Evolutionary conservation across 345 rosid species (phyloP), one percentile per base, ranked within the genome.

Genomic region (Gossypium longicalyx): DNA sequence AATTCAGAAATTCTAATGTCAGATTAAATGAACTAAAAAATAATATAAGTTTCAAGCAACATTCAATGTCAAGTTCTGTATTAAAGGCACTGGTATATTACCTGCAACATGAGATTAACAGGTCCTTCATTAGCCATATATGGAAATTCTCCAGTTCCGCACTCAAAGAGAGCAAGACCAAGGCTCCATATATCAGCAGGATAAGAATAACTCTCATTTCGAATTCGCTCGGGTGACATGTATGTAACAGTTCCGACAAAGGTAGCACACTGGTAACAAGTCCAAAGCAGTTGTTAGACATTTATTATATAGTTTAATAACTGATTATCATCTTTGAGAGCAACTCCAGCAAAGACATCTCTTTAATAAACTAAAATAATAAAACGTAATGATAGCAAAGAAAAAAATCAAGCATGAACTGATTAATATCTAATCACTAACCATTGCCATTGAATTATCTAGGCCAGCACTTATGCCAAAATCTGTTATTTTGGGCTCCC

Each of bases 141-240:
- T 0, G 97, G 97, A 79, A 92, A 92, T 73, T 92, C 98, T 83
- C 98, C 97, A 3, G 97, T 92, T 67, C 98, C 97, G 20, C 97
- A 92, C 83, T 92, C 98, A 38, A 94, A 84, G 23, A 94, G 95
- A 49, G 97, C 94, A 43, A 94, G 97, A 79, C 98, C 98, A 23
- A 94, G 89, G 84, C 97, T 92, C 97, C 98, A 94, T 69, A 94
- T 90, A 86, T 94, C 98, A 62, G 98, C 97, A 15, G 97, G 97
- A 86, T 88, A 92, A 54, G 98, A 94, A 81, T 94, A 94, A 79
- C 87, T 76, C 53, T 86, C 93, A 73, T 89, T 92, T 75, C 89
- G 86, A 41, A 94, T 92, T 73, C 97, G 86, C 83, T 94, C 98
- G 0, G 98, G 98, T 29, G 97, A 94, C 98, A 94, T 92, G 82